phyloP scores from a whole-genome alignment of 371 early-diverging fungal genomes.

The Smittium mucronatum region DNA sequence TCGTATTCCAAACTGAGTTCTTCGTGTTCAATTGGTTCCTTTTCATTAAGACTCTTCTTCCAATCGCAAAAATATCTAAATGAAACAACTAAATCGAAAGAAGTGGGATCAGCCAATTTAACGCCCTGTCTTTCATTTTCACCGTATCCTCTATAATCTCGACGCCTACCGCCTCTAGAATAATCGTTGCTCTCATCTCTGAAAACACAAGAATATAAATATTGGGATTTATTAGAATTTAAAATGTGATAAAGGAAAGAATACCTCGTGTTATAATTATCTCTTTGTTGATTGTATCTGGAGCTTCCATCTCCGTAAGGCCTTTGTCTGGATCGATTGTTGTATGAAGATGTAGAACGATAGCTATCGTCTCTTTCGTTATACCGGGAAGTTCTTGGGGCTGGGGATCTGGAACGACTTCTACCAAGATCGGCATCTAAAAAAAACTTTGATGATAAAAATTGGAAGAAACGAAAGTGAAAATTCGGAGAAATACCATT shows the following conservation, averaged over 20 bases:
- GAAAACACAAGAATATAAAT: constrained; percentile 17
- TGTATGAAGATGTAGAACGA: constrained; percentile 11
- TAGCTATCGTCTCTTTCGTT: constrained; percentile 42
- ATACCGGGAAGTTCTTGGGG: constrained; percentile 37
- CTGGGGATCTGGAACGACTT: constrained; percentile 40
- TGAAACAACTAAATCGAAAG: constrained; percentile 62
- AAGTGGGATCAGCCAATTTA: constrained; percentile 50
- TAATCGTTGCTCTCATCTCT: constrained; percentile 19
- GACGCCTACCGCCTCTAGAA: constrained; percentile 15
- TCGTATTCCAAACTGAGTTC: constrained; percentile 66
- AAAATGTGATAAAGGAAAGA: not conserved
- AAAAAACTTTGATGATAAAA: not conserved
- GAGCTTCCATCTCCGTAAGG: not conserved
- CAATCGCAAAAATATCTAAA: constrained; percentile 69
- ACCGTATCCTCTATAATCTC: constrained; percentile 13
- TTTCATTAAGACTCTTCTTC: constrained; percentile 36
- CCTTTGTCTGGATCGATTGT: not conserved
- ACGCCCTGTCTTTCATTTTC: constrained; percentile 8
- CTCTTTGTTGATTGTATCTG: not conserved
- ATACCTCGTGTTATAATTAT: not conserved
- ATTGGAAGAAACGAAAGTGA: not conserved
- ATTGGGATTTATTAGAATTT: constrained; percentile 6
- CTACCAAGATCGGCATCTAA: constrained; percentile 15
- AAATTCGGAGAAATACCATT: constrained; percentile 21
- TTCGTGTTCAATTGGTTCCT: constrained; percentile 52